Evolutionary conservation across 2,329 filamentous ascomycete genomes (phyloP).

Genomic region (Paraphoma chrysanthemicola): DNA sequence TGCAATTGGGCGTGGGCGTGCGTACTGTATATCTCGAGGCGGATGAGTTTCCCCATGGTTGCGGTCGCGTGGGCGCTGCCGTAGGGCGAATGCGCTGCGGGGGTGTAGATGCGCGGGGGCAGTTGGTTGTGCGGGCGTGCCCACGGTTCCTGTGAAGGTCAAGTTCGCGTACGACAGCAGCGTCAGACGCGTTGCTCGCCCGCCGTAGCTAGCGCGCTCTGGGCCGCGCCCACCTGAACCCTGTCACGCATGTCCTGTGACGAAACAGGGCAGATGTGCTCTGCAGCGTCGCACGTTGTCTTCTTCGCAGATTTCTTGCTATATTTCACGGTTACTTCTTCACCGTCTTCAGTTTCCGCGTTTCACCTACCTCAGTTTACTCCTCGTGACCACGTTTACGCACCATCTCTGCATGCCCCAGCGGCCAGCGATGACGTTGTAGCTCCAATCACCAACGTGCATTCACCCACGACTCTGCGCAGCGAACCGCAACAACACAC

Average conservation of each 20-base stretch:
- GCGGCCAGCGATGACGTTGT: constrained; percentile 24
- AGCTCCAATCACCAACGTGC: constrained; percentile 39
- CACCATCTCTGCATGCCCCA: background rate
- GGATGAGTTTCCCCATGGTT: constrained; percentile 91
- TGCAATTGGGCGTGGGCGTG: constrained; percentile 6
- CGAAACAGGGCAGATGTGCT: constrained; percentile 20
- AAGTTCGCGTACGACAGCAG: constrained; percentile 15
- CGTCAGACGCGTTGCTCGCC: constrained; percentile 17
- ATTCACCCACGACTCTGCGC: constrained; percentile 33
- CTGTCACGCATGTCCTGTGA: constrained; percentile 13
- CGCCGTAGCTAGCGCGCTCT: constrained; percentile 30
- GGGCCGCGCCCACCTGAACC: too few species aligned
- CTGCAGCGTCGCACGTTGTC: constrained; percentile 1
- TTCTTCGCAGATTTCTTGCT: background rate
- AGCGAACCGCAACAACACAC: background rate
- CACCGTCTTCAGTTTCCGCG: background rate
- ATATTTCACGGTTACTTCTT: background rate
- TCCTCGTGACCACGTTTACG: background rate
- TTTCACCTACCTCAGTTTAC: background rate
- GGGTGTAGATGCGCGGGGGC: constrained; percentile 3
- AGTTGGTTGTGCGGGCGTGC: constrained; percentile 3
- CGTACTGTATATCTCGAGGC: constrained; percentile 91
- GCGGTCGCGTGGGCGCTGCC: constrained; percentile 22
- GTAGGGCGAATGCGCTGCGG: constrained; percentile 16
- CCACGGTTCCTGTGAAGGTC: background rate